Percentiles rank a stretch among this genome's conserved stretches.
Conservation (phyloP, 169 alveolate species). For the Eimeria nieschulzi region DNA sequence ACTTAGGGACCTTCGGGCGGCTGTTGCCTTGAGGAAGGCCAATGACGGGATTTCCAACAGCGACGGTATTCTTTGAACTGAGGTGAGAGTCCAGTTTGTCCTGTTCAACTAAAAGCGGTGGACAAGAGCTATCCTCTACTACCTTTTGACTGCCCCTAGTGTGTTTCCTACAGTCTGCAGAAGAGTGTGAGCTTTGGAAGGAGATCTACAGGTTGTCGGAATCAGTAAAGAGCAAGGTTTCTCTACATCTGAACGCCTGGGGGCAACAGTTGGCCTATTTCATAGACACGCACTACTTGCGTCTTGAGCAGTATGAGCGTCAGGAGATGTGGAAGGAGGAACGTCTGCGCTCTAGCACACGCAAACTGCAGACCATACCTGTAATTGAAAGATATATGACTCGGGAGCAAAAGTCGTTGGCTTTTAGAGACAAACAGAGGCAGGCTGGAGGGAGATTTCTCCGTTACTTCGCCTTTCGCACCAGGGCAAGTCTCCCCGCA, state of each 20-base stretch:
- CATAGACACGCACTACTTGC: slow-evolving; percentile 52
- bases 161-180: neutral
- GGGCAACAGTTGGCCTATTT: slow-evolving; percentile 52
- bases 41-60: neutral
- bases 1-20: slow-evolving; percentile 33
- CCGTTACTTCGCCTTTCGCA: slow-evolving; percentile 41
- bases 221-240: slow-evolving; percentile 30
- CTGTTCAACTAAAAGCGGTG: too few relatives aligned
- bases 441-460: slow-evolving; percentile 7
- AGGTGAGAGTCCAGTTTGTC: slow-evolving; percentile 17
- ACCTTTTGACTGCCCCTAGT: neutral
- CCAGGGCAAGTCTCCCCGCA: slow-evolving; percentile 12
- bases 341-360: slow-evolving; percentile 9
- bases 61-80: neutral
- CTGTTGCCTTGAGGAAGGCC: neutral
- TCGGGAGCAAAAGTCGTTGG: slow-evolving; percentile 30
- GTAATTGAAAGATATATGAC: slow-evolving; percentile 35
- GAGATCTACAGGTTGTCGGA: slow-evolving; percentile 23
- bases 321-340: neutral
- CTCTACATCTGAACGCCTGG: slow-evolving; percentile 46
- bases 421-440: neutral
- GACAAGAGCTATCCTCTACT: too few relatives aligned
- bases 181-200: slow-evolving; percentile 48
- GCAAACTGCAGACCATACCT: neutral
- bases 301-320: slow-evolving; percentile 62